Conservation (phyloP, 768 basidiomycete genomes). For the Dentipellis sp. region DNA sequence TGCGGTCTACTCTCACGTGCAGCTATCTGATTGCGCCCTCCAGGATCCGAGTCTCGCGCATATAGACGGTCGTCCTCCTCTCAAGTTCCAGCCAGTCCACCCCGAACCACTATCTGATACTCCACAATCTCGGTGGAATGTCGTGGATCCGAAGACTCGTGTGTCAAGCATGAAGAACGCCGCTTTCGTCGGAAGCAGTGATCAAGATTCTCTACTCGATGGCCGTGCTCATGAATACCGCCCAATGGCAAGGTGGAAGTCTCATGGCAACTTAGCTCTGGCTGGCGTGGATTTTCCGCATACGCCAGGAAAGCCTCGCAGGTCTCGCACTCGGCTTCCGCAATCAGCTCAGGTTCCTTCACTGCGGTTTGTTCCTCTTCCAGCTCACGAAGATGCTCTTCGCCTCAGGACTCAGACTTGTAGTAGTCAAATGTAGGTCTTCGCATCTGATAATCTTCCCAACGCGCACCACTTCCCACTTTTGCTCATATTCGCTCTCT, state of each 20-base stretch:
- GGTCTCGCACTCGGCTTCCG: no score
- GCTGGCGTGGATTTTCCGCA: no score
- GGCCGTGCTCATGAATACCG: not conserved
- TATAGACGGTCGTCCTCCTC: constrained; percentile 9
- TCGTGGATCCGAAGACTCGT: not conserved
- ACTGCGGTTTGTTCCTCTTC: not conserved
- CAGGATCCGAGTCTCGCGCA: constrained; percentile 1
- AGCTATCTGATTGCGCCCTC: not conserved
- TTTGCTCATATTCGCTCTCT: not conserved
- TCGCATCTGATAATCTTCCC: not conserved
- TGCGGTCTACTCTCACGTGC: constrained; percentile 11
- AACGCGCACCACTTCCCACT: not conserved
- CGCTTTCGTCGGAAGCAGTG: no score
- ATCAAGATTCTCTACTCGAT: no score
- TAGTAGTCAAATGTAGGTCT: not conserved
- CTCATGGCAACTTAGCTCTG: not conserved
- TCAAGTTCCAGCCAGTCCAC: constrained; percentile 6
- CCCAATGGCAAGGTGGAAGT: not conserved
- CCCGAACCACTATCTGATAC: no score
- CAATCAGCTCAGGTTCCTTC: not conserved
- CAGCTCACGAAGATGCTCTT: not conserved
- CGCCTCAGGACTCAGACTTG: not conserved
- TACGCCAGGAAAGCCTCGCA: no score
- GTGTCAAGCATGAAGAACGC: not conserved
- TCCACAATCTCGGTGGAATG: not conserved